Conservation (phyloP, 495 filamentous ascomycete genomes). For the Aspergillus incahuasiensis region DNA sequence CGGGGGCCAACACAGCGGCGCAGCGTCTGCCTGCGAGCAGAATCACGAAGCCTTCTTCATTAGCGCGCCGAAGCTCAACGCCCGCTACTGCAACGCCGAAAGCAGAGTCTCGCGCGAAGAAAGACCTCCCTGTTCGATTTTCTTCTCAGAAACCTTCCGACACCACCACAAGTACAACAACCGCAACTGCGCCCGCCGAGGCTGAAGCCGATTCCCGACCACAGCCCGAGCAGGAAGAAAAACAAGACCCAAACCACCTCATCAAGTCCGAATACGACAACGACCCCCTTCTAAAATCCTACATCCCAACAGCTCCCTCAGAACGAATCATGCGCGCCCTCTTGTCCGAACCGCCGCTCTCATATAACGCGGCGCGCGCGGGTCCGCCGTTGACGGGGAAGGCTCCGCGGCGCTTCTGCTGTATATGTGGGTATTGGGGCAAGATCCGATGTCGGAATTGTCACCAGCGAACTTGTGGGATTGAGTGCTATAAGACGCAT, state of each 20-base stretch:
- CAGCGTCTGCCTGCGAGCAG: constrained; percentile 17
- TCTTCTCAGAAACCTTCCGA: constrained; percentile 13
- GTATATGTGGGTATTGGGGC: constrained; percentile 91
- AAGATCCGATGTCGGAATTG: constrained; percentile 80
- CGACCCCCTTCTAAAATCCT: constrained; percentile 59
- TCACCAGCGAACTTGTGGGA: constrained; percentile 71
- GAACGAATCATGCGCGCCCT: constrained; percentile 64
- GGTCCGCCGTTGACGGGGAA: constrained; percentile 47
- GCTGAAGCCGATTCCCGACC: not conserved
- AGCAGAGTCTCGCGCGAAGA: constrained; percentile 13
- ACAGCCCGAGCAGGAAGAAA: not conserved
- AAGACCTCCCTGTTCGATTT: not conserved
- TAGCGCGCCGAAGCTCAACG: constrained; percentile 29
- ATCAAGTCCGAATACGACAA: constrained; percentile 46
- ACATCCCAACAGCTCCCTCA: constrained; percentile 60
- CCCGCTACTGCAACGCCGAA: constrained; percentile 28
- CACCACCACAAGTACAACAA: not conserved
- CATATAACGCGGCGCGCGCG: constrained; percentile 73
- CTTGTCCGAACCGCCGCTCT: constrained; percentile 65
- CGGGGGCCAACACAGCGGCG: constrained; percentile 11
- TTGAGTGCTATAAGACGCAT: constrained; percentile 76
- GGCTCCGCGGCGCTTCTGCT: constrained; percentile 72
- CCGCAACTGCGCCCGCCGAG: not conserved
- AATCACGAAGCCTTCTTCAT: constrained; percentile 20
- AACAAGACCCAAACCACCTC: constrained; percentile 33